A percentile compares a stretch with the other conserved stretches of the same genome.
phyloP scores from a whole-genome alignment of 805 yeast genomes.

The Blastobotrys mokoenaii region DNA sequence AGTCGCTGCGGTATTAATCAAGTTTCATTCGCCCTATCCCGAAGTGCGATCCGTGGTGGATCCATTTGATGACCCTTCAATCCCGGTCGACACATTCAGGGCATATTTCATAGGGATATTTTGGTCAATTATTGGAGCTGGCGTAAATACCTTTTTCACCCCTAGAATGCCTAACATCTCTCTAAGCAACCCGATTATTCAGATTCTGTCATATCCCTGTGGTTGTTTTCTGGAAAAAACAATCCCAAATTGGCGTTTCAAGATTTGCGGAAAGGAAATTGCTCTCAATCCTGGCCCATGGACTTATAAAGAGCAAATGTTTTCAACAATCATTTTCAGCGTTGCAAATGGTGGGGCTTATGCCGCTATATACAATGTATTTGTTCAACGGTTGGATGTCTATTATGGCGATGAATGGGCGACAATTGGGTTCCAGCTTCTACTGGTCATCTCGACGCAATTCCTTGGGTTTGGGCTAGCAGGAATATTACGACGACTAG shows the following conservation, averaged over 20 bases:
- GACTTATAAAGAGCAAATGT: conserved; percentile 55
- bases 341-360: conserved; percentile 4
- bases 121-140: conserved; percentile 47
- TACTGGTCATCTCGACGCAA: conserved; percentile 47
- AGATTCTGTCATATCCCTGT: conserved; percentile 41
- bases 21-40: conserved; percentile 44
- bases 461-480: conserved; percentile 64
- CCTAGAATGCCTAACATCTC: conserved; percentile 46
- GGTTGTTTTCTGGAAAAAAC: conserved; percentile 42
- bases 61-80: conserved; percentile 39
- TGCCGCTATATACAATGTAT: conserved; percentile 10
- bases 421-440: conserved; percentile 39
- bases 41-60: conserved; percentile 50
- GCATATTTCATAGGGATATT: conserved; percentile 30
- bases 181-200: conserved; percentile 37
- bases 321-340: conserved; percentile 34
- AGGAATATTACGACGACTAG: conserved; percentile 50
- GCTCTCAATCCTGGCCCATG: conserved; percentile 53
- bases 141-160: conserved; percentile 48
- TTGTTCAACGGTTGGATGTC: conserved; percentile 13
- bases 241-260: conserved; percentile 37
- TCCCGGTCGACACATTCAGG: conserved; percentile 42
- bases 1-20: conserved; percentile 35
- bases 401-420: conserved; percentile 13
- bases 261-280: conserved; percentile 29